Conservation (phyloP, 2,329 filamentous ascomycete genomes). For the Aspergillus calidoustus region DNA sequence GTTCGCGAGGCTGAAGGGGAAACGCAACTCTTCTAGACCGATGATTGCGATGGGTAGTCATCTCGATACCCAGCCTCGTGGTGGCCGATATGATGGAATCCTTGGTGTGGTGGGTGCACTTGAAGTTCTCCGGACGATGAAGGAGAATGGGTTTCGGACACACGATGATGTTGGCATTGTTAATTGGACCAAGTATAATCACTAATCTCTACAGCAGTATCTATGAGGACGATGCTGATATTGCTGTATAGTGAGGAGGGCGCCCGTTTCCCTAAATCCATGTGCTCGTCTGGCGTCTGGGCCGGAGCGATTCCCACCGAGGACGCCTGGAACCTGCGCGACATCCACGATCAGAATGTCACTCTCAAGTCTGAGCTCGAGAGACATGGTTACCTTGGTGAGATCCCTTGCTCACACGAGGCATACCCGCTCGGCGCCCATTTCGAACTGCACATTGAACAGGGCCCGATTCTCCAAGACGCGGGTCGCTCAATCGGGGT, state of each 20-base stretch:
- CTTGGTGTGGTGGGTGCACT: slow-evolving; percentile 71
- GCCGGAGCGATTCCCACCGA: slow-evolving; percentile 64
- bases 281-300: slow-evolving; percentile 77
- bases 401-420: slow-evolving; percentile 56
- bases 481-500: slow-evolving; percentile 65
- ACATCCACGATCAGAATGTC: slow-evolving; percentile 60
- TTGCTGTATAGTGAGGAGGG: slow-evolving; percentile 67
- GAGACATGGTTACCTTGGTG: slow-evolving; percentile 70
- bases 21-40: slow-evolving; percentile 23
- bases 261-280: slow-evolving; percentile 74
- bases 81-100: slow-evolving; percentile 70
- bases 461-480: slow-evolving; percentile 72
- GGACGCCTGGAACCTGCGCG: slow-evolving; percentile 61
- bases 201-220: not conserved
- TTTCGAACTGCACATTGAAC: slow-evolving; percentile 82
- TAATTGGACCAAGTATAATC: slow-evolving; percentile 59
- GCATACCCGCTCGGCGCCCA: slow-evolving; percentile 70
- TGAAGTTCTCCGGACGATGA: slow-evolving; percentile 69
- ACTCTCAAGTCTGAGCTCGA: slow-evolving; percentile 68
- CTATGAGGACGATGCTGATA: not conserved
- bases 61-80: slow-evolving; percentile 37
- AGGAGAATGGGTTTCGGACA: slow-evolving; percentile 69
- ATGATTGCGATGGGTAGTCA: slow-evolving; percentile 54
- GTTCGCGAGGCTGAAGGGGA: slow-evolving; percentile 32
- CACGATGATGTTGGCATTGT: slow-evolving; percentile 70